Conservation (phyloP, 1,284 basidiomycete species). For the Cerrena zonata region DNA sequence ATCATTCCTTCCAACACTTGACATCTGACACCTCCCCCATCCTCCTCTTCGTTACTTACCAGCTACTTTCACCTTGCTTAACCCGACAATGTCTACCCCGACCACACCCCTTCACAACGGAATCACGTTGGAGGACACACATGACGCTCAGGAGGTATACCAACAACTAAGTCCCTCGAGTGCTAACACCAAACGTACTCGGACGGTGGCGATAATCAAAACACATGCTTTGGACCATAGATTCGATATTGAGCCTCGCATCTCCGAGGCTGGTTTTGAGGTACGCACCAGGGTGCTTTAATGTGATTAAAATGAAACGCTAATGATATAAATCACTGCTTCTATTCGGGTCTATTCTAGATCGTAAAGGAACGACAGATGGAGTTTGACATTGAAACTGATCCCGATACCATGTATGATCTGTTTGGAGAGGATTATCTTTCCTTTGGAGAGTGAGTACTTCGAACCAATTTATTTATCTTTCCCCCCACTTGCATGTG, state of each 20-base stretch:
- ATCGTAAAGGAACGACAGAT: slow-evolving; percentile 79
- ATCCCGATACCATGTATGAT: slow-evolving; percentile 69
- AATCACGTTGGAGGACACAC: slow-evolving; percentile 13
- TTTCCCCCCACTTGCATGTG: not conserved
- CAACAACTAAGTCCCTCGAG: not conserved
- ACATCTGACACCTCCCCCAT: not conserved
- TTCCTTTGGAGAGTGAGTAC: slow-evolving; percentile 65
- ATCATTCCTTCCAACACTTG: slow-evolving; percentile 2
- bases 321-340: not conserved
- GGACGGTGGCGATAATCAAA: slow-evolving; percentile 77
- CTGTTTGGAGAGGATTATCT: slow-evolving; percentile 71
- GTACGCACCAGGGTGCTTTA: slow-evolving; percentile 32
- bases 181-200: slow-evolving; percentile 34
- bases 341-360: slow-evolving; percentile 30
- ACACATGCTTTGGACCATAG: slow-evolving; percentile 61
- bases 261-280: slow-evolving; percentile 73
- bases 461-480: slow-evolving; percentile 2
- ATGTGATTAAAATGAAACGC: not conserved
- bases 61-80: not conserved
- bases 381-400: slow-evolving; percentile 74
- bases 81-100: slow-evolving; percentile 17
- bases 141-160: slow-evolving; percentile 13
- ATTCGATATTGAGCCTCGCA: slow-evolving; percentile 70
- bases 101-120: slow-evolving; percentile 17
- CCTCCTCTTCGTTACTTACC: not conserved